Conservation (phyloP, 257 asterid genomes). For the Dorcoceras hygrometricum region DNA sequence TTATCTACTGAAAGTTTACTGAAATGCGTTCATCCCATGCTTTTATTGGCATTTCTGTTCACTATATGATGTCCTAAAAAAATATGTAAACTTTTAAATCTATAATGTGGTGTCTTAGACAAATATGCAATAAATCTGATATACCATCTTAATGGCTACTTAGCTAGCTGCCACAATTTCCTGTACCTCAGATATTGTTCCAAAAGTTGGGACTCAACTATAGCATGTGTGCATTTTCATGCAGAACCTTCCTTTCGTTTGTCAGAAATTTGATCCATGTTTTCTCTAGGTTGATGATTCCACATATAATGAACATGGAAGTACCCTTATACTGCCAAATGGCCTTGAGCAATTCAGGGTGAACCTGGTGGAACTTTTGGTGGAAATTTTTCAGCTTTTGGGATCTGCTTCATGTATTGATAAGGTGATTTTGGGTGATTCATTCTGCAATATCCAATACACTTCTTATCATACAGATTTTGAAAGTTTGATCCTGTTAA, state of each 20-base stretch:
- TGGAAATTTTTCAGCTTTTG: conserved; percentile 70
- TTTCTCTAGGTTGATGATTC: conserved; percentile 64
- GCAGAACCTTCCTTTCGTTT: conserved; percentile 4
- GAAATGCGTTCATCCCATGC: not conserved
- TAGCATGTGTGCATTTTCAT: conserved; percentile 8
- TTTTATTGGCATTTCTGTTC: not conserved
- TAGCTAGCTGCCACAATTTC: conserved; percentile 3
- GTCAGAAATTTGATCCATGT: conserved; percentile 18
- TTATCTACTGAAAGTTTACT: not conserved
- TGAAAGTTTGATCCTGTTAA: conserved; percentile 14
- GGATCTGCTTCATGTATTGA: conserved; percentile 58
- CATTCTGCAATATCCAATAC: conserved; percentile 13
- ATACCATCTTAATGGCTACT: conserved; percentile 3
- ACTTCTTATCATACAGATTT: conserved; percentile 16
- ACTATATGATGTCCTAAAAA: not conserved
- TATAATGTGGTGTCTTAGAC: not conserved
- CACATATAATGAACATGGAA: conserved; percentile 49
- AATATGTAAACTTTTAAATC: not conserved
- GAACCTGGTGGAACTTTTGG: conserved; percentile 74
- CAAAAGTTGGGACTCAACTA: conserved; percentile 16
- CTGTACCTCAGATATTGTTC: not conserved
- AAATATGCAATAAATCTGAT: not conserved
- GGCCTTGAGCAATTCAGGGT: conserved; percentile 78
- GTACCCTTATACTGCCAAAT: conserved; percentile 61
- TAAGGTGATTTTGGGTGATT: conserved; percentile 48